Base-by-base conservation (phyloP, 2,329 filamentous ascomycete species). In the Mollisiaceae sp. region DNA sequence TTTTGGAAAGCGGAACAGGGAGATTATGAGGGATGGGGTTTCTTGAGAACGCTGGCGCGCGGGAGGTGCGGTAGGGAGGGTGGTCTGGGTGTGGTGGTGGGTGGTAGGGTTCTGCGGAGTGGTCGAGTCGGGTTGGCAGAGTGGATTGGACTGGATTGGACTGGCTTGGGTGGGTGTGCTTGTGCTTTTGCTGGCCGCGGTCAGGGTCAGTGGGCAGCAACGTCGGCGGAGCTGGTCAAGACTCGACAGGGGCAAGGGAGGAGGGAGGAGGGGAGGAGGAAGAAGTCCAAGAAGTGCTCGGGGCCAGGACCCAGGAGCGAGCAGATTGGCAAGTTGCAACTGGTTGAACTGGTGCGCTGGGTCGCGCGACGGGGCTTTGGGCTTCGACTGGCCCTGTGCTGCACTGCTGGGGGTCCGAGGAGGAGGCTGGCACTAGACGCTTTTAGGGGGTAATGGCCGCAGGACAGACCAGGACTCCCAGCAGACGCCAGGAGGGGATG, bases 1-100 rank as follows among this genome's bases (percentile, higher is more conserved):
- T 74, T 74, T 74, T 64, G 68, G 65, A 72, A 71, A 67, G 68
- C 65, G 71, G 71, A 71, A 71, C 69, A 67, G 70, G 72, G 73
- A 73, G 71, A 73, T 73, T 74, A 71, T 69, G 69, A 72, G 70
- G 69, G 66, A 66, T 63, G 64, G 56, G 41, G 60, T 47, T 18
- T 35, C 45, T 12, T 6, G 8, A 20, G 45, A n/a, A 20, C 38
- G 43, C 22, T 27, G 22, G 50, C 24, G 50, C 22, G 50, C 50
- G 50, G 24, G 50, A 32, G 50, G 24, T 54, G 50, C 15, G 47
- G 47, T 52, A 11, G 14, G 24, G 24, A 2, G 50, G 50, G 8
- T 18, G 24, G 50, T 12, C 22, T 20, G 32, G 32, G 36, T 38
- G 18, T 22, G 18, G 55, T 20, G 14, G n/a, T 35, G 27, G 4